Base-by-base conservation (phyloP, 208 protist species). In the Trypanosoma lewisi region DNA sequence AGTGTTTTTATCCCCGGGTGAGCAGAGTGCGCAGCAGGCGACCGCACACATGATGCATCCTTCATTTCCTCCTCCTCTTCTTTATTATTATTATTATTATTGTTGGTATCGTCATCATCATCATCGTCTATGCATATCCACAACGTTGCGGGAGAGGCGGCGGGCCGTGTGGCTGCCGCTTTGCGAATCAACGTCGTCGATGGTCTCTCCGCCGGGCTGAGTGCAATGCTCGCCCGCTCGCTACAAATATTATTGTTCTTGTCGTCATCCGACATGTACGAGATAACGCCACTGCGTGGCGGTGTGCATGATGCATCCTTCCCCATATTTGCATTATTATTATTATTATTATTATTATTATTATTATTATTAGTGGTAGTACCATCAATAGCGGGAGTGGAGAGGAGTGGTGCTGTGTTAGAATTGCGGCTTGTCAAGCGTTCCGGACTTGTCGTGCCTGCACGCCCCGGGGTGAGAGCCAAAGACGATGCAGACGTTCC, bases 41-140 rank as follows among this genome's bases (percentile, higher is more conserved):
- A 63, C n/a, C 30, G 37, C 2, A 21, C 50, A 30, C 50, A 49
- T 11, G 64, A 64, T 4, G 42, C 6, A 16, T 63, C 33, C 47
- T 51, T 54, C 17, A 70, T 59, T 36, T 63, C 64, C 9, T 68
- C 70, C 12, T 77, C 76, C 9, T 80, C n/a, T n/a, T n/a, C n/a
- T n/a, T n/a, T n/a, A n/a, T n/a, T n/a, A n/a, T n/a, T n/a, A n/a
- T n/a, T 70, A 19, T 87, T 74, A 56, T 89, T 80, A 33, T 75
- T 63, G 37, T 89, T 80, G 36, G n/a, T n/a, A n/a, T n/a, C n/a
- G n/a, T n/a, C 73, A 19, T 87, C 76, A 56, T 89, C 82, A 33
- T 75, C 70, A 44, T 89, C 82, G 36, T 89, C 80, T 12, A 93
- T 57, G 59, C 75, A 85, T 61, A 93, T 93, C 85, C 85, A 93